Conservation (phyloP, 1,284 basidiomycete species). For the Filobasidium uniguttulatum region DNA sequence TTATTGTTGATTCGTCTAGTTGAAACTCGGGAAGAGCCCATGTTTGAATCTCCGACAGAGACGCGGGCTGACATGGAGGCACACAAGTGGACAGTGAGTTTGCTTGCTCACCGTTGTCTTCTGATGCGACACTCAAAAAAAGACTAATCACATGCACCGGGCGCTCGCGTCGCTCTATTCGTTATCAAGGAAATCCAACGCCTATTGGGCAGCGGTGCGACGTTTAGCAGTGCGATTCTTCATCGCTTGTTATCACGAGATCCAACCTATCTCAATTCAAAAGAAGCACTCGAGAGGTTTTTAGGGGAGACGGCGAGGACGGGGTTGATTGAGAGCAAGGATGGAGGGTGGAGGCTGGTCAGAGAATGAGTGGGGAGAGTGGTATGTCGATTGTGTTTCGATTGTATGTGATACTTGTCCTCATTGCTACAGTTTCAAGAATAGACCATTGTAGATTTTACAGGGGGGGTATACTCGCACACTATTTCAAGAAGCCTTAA, state of each 20-base stretch:
- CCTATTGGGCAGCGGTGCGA: slow-evolving; percentile 1
- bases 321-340: slow-evolving; percentile 6
- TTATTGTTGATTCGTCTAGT: background rate
- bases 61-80: slow-evolving; percentile 69
- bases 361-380: no score
- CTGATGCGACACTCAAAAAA: no score
- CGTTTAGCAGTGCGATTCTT: slow-evolving; percentile 4
- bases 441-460: no score
- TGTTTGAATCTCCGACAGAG: slow-evolving; percentile 42
- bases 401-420: no score
- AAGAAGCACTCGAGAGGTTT: slow-evolving; percentile 8
- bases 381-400: no score
- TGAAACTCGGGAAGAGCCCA: slow-evolving; percentile 8
- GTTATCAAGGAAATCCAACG: slow-evolving; percentile 11
- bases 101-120: no score
- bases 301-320: slow-evolving; percentile 5
- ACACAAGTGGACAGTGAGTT: slow-evolving; percentile 11
- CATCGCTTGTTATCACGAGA: background rate
- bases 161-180: background rate
- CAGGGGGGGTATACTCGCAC: no score
- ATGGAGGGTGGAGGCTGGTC: background rate
- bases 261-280: slow-evolving; percentile 4
- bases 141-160: background rate
- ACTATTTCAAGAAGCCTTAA: no score
- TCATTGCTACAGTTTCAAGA: no score